phyloP scores from a whole-genome alignment of 306 rosid genomes.

The Cucurbita ficifolia region DNA sequence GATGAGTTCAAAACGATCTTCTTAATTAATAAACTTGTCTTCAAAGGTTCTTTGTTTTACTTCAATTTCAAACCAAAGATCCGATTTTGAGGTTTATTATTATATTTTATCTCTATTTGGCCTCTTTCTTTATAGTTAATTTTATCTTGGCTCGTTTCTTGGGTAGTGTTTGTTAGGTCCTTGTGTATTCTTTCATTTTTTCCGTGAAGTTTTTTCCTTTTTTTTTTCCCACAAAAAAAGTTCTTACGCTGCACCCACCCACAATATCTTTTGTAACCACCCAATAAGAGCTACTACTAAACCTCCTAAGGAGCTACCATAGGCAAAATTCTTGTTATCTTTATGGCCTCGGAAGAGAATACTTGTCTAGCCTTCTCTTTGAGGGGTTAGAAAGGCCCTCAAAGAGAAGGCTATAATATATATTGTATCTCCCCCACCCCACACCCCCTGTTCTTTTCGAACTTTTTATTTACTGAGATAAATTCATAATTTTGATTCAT shows the following conservation, averaged over 20 bases:
- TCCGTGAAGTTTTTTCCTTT: not conserved
- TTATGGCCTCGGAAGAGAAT: not conserved
- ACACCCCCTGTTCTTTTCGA: not conserved
- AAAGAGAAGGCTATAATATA: not conserved
- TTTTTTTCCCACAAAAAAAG: too few species aligned
- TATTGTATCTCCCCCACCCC: not conserved
- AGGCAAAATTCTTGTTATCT: not conserved
- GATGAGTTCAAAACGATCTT: not conserved
- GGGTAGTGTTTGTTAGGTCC: not conserved
- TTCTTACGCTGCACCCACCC: not conserved
- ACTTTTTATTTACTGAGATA: not conserved
- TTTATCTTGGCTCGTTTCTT: not conserved
- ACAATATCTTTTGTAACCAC: not conserved
- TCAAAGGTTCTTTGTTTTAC: too few species aligned
- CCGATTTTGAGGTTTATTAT: not conserved
- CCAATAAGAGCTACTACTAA: not conserved
- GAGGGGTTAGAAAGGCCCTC: not conserved
- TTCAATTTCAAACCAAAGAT: not conserved
- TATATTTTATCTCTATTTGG: not conserved
- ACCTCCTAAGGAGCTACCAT: not conserved
- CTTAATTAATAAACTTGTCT: not conserved
- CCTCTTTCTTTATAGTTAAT: not conserved
- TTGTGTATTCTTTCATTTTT: not conserved
- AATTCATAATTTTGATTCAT: constrained; percentile 3
- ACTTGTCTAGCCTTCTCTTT: not conserved